Base-by-base conservation (phyloP, 1,284 basidiomycete species). In the Mycena sp. region DNA sequence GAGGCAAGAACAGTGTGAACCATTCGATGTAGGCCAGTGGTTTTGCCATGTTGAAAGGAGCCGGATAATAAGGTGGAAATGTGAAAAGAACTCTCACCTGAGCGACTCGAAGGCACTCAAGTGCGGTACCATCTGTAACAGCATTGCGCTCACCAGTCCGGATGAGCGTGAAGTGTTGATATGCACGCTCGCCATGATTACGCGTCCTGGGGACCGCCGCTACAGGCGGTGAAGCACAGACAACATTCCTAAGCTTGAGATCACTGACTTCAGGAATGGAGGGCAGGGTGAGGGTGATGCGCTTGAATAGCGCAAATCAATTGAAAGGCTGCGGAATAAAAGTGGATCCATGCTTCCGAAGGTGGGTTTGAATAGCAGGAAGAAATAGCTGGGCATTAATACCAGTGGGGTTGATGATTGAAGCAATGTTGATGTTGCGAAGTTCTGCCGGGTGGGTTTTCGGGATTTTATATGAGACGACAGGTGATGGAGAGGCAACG, bases 81-180 rank as follows among this genome's bases (percentile, higher is more conserved):
- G 45, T 30, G 51, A 62, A 66, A 19, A 61, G 37, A 35, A 58
- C 50, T 9, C 51, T 49, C 14, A 56, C 54, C 26, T 56, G 54
- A 28, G 54, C 43, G 17, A 56, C 54, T 19, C 54, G 43, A 56
- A 56, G 54, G 30, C 56, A 46, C 57, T 68, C 25, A 4, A 72
- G 57, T 11, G 68, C 41, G 2, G 69, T 71, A 10, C 66, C 66
- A 7, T 65, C 56, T 1, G 72, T 74, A 7, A 19, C 28, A 1
- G 28, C 32, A 52, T 74, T 74, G 2, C 4, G 12, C 37, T 75
- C 72, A 9, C 65, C 70, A 4, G 72, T 73, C 4, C 67, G 61
- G 17, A 73, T 50, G 9, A 74, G 62, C 0, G 69, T 71, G 61
- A 70, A 72, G 45, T 74, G 70, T n/a, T 71, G 44, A n/a, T 67